Evolutionary conservation across 179 eudicot genomes (phyloP), one percentile per base, ranked within the genome.

Genomic region (Sideroxylon spinosum): DNA sequence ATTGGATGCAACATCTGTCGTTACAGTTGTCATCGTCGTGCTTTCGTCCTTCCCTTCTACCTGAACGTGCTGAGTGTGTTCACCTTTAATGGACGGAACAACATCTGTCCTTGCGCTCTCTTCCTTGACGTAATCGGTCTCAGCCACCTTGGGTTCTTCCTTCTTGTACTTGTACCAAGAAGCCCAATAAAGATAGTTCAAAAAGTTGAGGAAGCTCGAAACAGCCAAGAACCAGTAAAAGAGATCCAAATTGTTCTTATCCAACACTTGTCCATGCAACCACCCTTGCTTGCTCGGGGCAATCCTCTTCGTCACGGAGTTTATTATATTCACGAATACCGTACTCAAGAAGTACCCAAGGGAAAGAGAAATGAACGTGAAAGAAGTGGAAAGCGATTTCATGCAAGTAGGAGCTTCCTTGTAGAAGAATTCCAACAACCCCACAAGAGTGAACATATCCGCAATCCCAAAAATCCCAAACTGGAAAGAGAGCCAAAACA

Each of bases 401-500:
- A 89, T 85, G 12, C 86, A 82, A 0, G 62, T 46, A 0, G 91
- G 91, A 0, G 90, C 89, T 75, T 89, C 91, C 69, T 44, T 85
- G 78, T 89, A 89, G 81, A 79, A 89, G n/a, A 89, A 89, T 49
- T 89, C 91, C 62, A 87, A 66, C 52, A 82, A 67, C 19, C 91
- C 91, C 22, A 85, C 90, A 0, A 86, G 74, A 0, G 90, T 83
- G 28, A 89, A 89, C 91, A 89, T 86, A 64, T 89, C 91, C 0
- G 91, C 91, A 2, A 89, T 57, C 0, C 91, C 90, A 11, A 89
- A 85, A 57, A 87, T 81, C 12, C 81, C 87, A 25, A 82, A 89
- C 52, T 89, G 91, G 61, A 89, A 87, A 0, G 88, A 78, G 6
- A 89, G 84, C 91, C 91, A 89, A 53, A 87, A 85, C n/a, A 89